Evolutionary conservation across 2,329 filamentous ascomycete genomes (phyloP), one percentile per base, ranked within the genome.

Genomic region (Ceratocystiopsis brevicomis): DNA sequence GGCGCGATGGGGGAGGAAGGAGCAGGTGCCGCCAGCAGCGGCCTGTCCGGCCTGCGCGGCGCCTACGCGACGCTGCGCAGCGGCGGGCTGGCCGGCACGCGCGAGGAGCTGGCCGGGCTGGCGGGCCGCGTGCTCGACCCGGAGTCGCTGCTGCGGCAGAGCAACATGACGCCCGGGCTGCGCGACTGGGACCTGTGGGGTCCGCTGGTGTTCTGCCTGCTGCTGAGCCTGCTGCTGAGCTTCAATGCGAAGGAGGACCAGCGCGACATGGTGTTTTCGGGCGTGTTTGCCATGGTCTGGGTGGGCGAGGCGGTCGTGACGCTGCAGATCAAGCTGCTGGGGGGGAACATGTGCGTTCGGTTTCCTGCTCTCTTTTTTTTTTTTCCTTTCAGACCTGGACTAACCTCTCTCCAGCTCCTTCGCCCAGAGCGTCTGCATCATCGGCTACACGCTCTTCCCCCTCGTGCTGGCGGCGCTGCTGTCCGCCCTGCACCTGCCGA

Each of bases 171-270:
- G 51, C 82, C 92, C 42, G 87, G 87, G 1, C 64, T 96, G 56
- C 69, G 88, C 48, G 87, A 98, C 63, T 98, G 90, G 90, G 90
- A 98, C 68, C 72, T 98, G 42, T 98, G 90, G 90, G 90, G 90
- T 0, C 90, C 90, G 34, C 67, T 98, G 45, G 77, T 98, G 50
- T 98, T 98, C 66, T 95, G 88, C 54, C 65, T 98, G 51, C 65
- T 93, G 46, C 67, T 98, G 46, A 88, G 44, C 42, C 37, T 53
- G 51, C 44, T 98, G 53, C 67, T 98, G 46, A 93, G 87, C 52
- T 74, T 93, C 57, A 76, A 81, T 49, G 85, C 85, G 14, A 71
- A 78, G 52, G 69, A 72, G 1, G 74, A 85, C 40, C 90, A 98
- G 65, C 82, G 80, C 56, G 84, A 87, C 48, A 63, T 82, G 37